These are phyloP conservation scores for Nepenthes gracilis DNA, from an alignment of 148 eudicot genomes.

Conservation along the genomic window DNA sequence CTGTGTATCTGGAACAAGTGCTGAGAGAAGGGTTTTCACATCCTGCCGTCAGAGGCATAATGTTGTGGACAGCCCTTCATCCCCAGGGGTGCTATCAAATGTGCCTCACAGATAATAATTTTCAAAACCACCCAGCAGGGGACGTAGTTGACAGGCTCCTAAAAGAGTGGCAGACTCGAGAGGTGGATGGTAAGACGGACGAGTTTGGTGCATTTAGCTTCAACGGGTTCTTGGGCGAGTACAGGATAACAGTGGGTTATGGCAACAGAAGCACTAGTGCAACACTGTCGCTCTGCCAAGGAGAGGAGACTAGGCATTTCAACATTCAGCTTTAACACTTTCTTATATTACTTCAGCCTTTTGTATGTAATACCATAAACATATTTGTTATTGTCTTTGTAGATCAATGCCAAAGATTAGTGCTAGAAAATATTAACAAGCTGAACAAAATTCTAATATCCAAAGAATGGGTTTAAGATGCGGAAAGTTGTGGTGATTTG, in stretches of 20 bases:
- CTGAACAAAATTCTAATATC: too few species aligned
- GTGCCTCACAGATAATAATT: conserved; percentile 67
- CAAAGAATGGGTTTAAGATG: too few species aligned
- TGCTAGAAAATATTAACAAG: too few species aligned
- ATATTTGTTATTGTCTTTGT: too few species aligned
- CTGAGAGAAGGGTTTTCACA: conserved; percentile 75
- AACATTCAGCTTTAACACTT: conserved; percentile 39
- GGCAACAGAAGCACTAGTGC: conserved; percentile 30
- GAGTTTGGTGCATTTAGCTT: conserved; percentile 59
- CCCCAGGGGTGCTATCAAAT: conserved; percentile 68
- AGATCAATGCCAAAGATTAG: too few species aligned
- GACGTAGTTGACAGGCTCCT: conserved; percentile 61
- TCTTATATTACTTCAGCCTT: background rate
- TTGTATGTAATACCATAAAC: too few species aligned
- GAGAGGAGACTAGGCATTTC: conserved; percentile 62
- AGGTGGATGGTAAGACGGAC: conserved; percentile 31
- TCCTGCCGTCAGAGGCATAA: conserved; percentile 56
- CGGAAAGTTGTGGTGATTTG: too few species aligned
- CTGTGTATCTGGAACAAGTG: conserved; percentile 49
- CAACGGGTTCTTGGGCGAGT: conserved; percentile 67
- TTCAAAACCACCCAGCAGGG: conserved; percentile 68
- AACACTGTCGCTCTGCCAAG: conserved; percentile 38
- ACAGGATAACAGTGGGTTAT: conserved; percentile 25
- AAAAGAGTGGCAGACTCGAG: conserved; percentile 60
- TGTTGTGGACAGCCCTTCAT: conserved; percentile 71